Conservation (phyloP, 352 stramenopile genomes). For the Pythium chondricola region DNA sequence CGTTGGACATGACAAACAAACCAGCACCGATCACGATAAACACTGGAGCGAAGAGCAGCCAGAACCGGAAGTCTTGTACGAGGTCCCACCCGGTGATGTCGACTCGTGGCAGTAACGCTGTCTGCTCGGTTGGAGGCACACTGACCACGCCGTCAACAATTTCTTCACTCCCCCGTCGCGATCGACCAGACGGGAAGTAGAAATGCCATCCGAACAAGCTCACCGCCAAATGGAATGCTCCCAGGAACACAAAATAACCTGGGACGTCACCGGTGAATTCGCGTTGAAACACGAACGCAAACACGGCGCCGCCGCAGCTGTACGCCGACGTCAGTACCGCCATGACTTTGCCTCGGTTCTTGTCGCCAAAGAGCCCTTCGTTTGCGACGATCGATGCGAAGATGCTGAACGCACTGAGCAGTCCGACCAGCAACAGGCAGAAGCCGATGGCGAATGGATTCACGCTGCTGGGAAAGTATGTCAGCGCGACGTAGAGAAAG, state of each 20-base stretch:
- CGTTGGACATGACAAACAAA: conserved; percentile 79
- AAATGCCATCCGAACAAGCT: conserved; percentile 44
- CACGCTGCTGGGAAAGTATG: conserved; percentile 29
- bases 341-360: conserved; percentile 74
- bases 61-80: conserved; percentile 57
- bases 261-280: conserved; percentile 56
- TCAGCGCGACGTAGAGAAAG: conserved; percentile 38
- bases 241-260: conserved; percentile 70
- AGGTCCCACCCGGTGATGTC: conserved; percentile 58
- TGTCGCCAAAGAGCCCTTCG: conserved; percentile 67
- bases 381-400: conserved; percentile 75
- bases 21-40: conserved; percentile 69
- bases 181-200: conserved; percentile 31
- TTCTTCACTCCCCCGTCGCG: conserved; percentile 35
- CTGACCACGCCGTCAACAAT: conserved; percentile 29
- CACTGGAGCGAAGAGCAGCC: conserved; percentile 69
- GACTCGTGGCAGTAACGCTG: conserved; percentile 5
- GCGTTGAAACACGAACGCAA: conserved; percentile 62
- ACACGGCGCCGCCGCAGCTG: conserved; percentile 72
- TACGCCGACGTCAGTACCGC: conserved; percentile 62
- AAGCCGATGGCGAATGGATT: conserved; percentile 45
- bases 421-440: conserved; percentile 51
- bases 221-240: conserved; percentile 38
- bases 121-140: conserved; percentile 18
- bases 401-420: conserved; percentile 67